Evolutionary conservation across 2,329 filamentous ascomycete genomes (phyloP).

Genomic region (Sporothrix mexicana): DNA sequence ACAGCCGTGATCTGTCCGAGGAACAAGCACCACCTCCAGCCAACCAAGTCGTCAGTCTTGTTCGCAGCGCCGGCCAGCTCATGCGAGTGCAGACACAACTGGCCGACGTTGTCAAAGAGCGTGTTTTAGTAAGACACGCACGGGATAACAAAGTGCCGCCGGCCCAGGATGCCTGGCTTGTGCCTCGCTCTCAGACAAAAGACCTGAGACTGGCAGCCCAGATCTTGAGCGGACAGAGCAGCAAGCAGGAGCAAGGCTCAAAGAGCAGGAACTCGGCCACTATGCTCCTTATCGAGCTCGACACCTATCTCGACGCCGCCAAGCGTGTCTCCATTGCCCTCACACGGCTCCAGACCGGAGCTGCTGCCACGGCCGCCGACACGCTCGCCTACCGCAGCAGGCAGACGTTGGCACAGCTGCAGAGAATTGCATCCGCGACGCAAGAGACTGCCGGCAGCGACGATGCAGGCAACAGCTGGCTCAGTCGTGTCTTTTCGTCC

Average conservation of each 20-base stretch:
- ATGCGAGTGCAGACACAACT: constrained; percentile 78
- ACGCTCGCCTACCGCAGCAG: constrained; percentile 28
- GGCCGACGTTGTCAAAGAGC: constrained; percentile 66
- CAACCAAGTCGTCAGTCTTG: constrained; percentile 22
- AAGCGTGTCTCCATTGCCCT: constrained; percentile 38
- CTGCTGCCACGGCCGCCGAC: constrained; percentile 26
- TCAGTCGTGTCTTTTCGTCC: constrained; percentile 52
- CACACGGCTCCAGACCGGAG: constrained; percentile 32
- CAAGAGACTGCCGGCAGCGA: background rate
- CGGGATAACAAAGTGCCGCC: background rate
- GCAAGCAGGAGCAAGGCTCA: background rate
- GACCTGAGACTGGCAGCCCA: constrained; percentile 24
- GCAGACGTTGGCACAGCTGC: constrained; percentile 34
- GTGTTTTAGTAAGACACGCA: background rate
- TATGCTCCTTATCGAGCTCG: constrained; percentile 72
- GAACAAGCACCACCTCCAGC: constrained; percentile 32
- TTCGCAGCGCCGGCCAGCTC: constrained; percentile 48
- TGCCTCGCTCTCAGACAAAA: constrained; percentile 32
- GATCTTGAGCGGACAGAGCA: constrained; percentile 5
- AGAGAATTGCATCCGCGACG: constrained; percentile 5
- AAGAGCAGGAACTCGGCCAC: constrained; percentile 16
- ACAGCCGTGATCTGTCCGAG: constrained; percentile 35
- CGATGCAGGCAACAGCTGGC: constrained; percentile 41
- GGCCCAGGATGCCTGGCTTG: constrained; percentile 33
- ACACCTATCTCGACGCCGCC: constrained; percentile 74